Evolutionary conservation across 78 protist species (phyloP).

Genomic region (Pigoraptor vietnamica): DNA sequence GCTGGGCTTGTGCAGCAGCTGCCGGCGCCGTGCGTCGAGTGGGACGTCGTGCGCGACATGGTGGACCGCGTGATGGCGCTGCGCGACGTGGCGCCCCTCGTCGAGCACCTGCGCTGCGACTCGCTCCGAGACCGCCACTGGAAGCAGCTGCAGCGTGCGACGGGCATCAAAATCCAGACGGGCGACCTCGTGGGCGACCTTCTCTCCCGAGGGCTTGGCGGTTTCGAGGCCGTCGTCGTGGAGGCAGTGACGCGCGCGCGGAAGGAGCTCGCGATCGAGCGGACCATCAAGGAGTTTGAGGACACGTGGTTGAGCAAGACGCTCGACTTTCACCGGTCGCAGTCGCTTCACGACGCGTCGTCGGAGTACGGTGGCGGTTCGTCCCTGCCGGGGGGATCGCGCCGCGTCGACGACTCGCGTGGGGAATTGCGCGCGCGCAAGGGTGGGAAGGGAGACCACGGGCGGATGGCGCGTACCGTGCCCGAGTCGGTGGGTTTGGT

Average conservation of each 20-base stretch:
- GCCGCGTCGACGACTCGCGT: background rate
- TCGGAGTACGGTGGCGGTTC: background rate
- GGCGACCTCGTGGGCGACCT: conserved; percentile 31
- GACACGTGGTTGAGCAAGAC: background rate
- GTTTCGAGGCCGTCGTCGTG: conserved; percentile 13
- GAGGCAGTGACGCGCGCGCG: conserved; percentile 31
- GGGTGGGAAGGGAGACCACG: conserved; percentile 50
- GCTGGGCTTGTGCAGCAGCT: background rate
- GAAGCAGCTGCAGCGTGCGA: background rate
- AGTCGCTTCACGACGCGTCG: background rate
- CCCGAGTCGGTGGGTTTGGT: background rate
- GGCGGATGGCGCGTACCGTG: conserved; percentile 26
- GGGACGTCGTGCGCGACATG: background rate
- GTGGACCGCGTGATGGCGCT: background rate
- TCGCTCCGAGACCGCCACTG: conserved; percentile 38
- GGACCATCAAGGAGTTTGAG: conserved; percentile 26
- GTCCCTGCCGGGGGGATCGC: background rate
- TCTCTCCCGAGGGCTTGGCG: background rate
- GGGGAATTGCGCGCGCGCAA: conserved; percentile 8
- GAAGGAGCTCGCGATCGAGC: conserved; percentile 28
- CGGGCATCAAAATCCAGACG: background rate
- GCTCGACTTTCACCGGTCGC: background rate
- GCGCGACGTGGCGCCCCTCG: background rate
- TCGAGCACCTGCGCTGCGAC: conserved; percentile 22
- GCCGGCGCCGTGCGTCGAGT: background rate